Conservation (phyloP, 352 stramenopile species). For the Phytophthora pluvialis region DNA sequence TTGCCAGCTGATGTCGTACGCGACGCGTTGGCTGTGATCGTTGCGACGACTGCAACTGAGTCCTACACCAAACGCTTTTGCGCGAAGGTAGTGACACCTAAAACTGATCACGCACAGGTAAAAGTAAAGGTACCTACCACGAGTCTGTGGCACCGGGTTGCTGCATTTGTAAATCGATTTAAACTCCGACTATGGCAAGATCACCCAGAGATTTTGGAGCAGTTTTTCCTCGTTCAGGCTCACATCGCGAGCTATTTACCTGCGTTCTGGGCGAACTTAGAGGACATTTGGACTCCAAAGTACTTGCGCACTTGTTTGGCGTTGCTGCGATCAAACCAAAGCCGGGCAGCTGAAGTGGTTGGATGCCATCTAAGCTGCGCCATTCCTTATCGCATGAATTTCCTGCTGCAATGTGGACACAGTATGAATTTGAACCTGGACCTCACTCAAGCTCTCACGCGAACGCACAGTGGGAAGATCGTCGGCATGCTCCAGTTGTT, state of each 20-base stretch:
- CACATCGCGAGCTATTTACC: slow-evolving; percentile 7
- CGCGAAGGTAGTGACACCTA: not conserved
- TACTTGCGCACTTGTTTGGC: slow-evolving; percentile 22
- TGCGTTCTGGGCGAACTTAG: slow-evolving; percentile 18
- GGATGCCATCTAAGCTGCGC: slow-evolving; percentile 9
- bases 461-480: slow-evolving; percentile 3
- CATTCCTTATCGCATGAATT: slow-evolving; percentile 24
- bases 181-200: slow-evolving; percentile 26
- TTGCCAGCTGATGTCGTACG: slow-evolving; percentile 18
- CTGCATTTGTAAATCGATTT: slow-evolving; percentile 20
- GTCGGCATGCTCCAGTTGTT: slow-evolving; percentile 18
- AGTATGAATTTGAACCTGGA: slow-evolving; percentile 14
- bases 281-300: slow-evolving; percentile 14
- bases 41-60: slow-evolving; percentile 20
- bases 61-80: slow-evolving; percentile 23
- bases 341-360: slow-evolving; percentile 2
- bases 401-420: slow-evolving; percentile 15
- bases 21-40: slow-evolving; percentile 15
- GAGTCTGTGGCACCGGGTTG: slow-evolving; percentile 1
- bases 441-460: slow-evolving; percentile 1
- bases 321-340: slow-evolving; percentile 8
- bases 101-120: not conserved
- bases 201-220: slow-evolving; percentile 17
- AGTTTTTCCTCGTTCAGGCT: slow-evolving; percentile 26
- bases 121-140: not conserved